phyloP scores from a whole-genome alignment of 768 basidiomycete species.

The Leccinum sublutescens region DNA sequence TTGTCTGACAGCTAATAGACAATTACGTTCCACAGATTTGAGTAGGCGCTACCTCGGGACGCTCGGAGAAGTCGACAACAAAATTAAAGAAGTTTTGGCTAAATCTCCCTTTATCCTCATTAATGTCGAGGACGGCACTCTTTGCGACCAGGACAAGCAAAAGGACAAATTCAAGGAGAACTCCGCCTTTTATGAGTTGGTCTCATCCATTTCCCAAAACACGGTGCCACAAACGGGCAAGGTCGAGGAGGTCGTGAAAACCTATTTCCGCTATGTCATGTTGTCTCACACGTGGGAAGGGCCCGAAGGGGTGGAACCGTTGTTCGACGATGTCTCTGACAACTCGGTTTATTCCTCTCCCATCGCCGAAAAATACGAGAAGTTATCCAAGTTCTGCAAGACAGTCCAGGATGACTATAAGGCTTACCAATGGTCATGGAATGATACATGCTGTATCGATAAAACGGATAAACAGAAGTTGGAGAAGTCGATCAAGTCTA shows the following conservation, averaged over 20 bases:
- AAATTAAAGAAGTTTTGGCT: neutral
- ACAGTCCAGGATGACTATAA: slow-evolving; percentile 4
- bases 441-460: slow-evolving; percentile 14
- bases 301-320: slow-evolving; percentile 4
- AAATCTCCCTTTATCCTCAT: slow-evolving; percentile 12
- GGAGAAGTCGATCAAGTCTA: slow-evolving; percentile 8
- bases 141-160: slow-evolving; percentile 1
- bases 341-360: neutral
- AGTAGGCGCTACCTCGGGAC: neutral
- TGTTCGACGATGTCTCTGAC: slow-evolving; percentile 6
- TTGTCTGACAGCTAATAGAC: neutral
- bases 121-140: slow-evolving; percentile 4
- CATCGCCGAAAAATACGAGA: slow-evolving; percentile 1
- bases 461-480: neutral
- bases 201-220: slow-evolving; percentile 3
- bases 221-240: neutral
- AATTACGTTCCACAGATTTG: neutral
- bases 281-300: slow-evolving; percentile 17
- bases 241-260: slow-evolving; percentile 2
- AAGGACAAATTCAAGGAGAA: slow-evolving; percentile 3
- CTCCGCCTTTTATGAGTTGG: neutral
- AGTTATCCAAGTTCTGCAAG: slow-evolving; percentile 10
- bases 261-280: slow-evolving; percentile 17
- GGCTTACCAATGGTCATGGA: slow-evolving; percentile 9
- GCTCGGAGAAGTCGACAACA: neutral